Percentiles rank a stretch among this genome's conserved stretches.
phyloP scores from a whole-genome alignment of 1,284 basidiomycete species.

The Puccinia triticina region DNA sequence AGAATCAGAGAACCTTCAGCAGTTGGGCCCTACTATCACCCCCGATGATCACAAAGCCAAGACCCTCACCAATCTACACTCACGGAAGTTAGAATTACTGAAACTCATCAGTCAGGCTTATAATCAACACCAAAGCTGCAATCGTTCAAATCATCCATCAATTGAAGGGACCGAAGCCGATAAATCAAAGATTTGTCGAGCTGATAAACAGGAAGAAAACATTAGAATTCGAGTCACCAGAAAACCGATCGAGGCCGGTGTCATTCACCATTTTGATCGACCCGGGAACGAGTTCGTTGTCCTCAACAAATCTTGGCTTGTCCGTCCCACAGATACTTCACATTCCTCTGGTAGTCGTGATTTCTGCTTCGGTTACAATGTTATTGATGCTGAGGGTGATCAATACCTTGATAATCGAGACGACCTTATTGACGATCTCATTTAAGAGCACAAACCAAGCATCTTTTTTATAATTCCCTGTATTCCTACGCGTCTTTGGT shows the following conservation, averaged over 20 bases:
- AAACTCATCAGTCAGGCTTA: conserved; percentile 4
- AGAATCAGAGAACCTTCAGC: conserved; percentile 4
- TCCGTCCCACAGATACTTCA: background rate
- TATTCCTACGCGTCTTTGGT: too few relatives aligned
- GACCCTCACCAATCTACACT: background rate
- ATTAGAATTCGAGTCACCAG: conserved; percentile 26
- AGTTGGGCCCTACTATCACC: background rate
- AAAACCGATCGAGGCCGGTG: background rate
- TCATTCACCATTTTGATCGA: background rate
- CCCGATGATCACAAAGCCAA: background rate
- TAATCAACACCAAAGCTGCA: conserved; percentile 5
- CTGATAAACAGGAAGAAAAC: background rate
- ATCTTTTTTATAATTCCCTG: too few relatives aligned
- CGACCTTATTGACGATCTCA: background rate
- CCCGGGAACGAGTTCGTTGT: background rate
- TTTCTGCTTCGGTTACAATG: background rate
- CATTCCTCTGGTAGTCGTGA: background rate
- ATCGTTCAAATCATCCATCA: background rate
- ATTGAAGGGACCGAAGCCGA: background rate
- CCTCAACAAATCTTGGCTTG: background rate
- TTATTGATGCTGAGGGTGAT: background rate
- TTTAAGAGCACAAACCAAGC: background rate
- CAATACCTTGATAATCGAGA: conserved; percentile 1
- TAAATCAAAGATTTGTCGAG: background rate
- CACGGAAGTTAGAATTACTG: conserved; percentile 19